phyloP scores from a whole-genome alignment of 371 early-diverging fungal species.

The Mycotypha africana region DNA sequence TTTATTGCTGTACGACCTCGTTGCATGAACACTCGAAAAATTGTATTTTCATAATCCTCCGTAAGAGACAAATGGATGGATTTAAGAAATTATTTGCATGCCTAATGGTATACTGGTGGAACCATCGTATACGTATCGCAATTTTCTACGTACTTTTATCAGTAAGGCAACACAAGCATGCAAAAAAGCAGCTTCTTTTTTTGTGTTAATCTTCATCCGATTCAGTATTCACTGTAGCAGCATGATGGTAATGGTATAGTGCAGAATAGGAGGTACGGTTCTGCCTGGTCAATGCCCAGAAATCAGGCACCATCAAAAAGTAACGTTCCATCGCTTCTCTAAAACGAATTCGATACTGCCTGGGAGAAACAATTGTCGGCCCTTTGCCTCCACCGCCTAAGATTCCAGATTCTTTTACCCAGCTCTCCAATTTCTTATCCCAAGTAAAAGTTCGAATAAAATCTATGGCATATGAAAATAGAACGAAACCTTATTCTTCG shows the following conservation, averaged over 20 bases:
- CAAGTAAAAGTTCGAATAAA: conserved; percentile 96
- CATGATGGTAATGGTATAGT: conserved; percentile 13
- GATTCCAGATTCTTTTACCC: conserved; percentile 91
- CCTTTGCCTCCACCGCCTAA: conserved; percentile 84
- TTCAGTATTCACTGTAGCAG: background rate
- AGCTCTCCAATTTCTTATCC: conserved; percentile 96
- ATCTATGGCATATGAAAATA: conserved; percentile 42
- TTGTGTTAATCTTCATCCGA: conserved; percentile 3
- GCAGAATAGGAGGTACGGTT: conserved; percentile 10
- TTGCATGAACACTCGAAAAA: too few species aligned
- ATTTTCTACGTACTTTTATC: too few species aligned
- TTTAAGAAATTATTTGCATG: too few species aligned
- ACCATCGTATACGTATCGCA: too few species aligned
- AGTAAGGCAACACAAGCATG: too few species aligned
- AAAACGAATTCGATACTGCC: conserved; percentile 90
- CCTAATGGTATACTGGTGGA: too few species aligned
- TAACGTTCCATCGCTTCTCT: conserved; percentile 89
- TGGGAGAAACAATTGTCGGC: conserved; percentile 94
- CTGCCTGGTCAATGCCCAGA: conserved; percentile 34
- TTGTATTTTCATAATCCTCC: too few species aligned
- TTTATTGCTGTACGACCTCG: too few species aligned
- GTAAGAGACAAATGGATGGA: too few species aligned
- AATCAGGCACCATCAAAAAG: conserved; percentile 78
- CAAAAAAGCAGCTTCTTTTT: too few species aligned
- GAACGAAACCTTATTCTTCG: background rate